Conservation (phyloP, 108 stramenopile species). For the Bacterosira constricta region DNA sequence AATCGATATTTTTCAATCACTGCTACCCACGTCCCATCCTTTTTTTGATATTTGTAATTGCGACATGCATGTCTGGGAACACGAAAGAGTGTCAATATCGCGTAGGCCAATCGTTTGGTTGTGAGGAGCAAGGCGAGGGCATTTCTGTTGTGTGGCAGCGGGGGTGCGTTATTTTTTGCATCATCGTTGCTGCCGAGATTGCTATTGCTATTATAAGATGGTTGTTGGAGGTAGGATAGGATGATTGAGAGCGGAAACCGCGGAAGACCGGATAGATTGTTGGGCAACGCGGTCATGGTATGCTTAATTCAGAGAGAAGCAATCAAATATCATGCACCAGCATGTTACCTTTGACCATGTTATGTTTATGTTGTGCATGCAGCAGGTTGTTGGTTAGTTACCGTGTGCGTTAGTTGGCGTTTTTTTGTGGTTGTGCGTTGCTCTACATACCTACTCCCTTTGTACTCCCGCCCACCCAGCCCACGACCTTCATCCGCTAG, state of each 20-base stretch:
- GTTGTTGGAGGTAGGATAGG: constrained; percentile 69
- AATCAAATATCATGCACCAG: no score
- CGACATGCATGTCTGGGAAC: constrained; percentile 33
- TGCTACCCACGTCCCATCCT: constrained; percentile 3
- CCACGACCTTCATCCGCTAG: no score
- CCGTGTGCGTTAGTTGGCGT: no score
- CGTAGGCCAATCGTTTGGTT: constrained; percentile 48
- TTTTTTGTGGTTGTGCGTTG: no score
- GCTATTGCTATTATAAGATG: background rate
- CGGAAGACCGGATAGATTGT: constrained; percentile 36
- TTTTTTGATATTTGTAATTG: constrained; percentile 25
- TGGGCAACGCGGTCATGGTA: constrained; percentile 8
- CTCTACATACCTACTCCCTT: no score
- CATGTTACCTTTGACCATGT: no score
- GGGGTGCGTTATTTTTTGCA: background rate
- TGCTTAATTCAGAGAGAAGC: no score
- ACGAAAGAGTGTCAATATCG: constrained; percentile 62
- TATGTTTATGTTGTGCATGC: no score
- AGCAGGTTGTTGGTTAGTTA: no score
- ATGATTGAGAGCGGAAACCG: constrained; percentile 71
- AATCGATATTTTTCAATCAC: constrained; percentile 53
- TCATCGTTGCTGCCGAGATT: background rate
- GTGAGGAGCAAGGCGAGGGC: constrained; percentile 67
- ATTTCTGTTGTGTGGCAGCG: constrained; percentile 46
- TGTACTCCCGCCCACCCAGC: no score